phyloP scores from a whole-genome alignment of 2,329 filamentous ascomycete species.

The Aspergillus sp. region DNA sequence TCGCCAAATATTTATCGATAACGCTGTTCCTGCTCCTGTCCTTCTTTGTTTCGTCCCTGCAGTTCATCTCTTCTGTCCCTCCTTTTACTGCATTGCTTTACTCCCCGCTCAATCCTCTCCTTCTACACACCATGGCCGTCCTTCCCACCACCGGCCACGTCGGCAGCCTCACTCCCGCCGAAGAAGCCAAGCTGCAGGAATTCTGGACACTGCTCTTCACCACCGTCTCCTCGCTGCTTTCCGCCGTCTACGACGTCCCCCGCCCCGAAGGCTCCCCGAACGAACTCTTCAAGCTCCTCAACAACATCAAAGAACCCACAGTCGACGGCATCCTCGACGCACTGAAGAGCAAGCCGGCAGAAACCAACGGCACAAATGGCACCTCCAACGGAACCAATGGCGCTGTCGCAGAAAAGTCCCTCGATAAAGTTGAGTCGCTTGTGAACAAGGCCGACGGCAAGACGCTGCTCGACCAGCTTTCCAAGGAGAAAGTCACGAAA shows the following conservation, averaged over 20 bases:
- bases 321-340: slow-evolving; percentile 27
- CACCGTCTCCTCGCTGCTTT: slow-evolving; percentile 25
- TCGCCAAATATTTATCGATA: background rate
- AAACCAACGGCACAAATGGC: background rate
- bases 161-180: slow-evolving; percentile 78
- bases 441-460: background rate
- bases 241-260: slow-evolving; percentile 42
- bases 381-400: background rate
- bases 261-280: slow-evolving; percentile 24
- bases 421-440: background rate
- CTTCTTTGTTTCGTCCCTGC: background rate
- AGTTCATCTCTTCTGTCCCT: background rate
- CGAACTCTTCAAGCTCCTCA: slow-evolving; percentile 27
- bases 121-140: background rate
- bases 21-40: background rate
- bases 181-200: slow-evolving; percentile 83
- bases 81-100: background rate
- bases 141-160: slow-evolving; percentile 55
- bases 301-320: slow-evolving; percentile 27
- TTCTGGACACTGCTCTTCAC: slow-evolving; percentile 67
- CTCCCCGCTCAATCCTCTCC: background rate
- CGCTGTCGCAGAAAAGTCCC: background rate
- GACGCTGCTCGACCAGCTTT: background rate
- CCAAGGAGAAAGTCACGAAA: slow-evolving; percentile 16
- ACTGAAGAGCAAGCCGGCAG: slow-evolving; percentile 17